These are phyloP conservation scores for Meira nashicola DNA, from an alignment of 1,284 basidiomycete genomes.

Conservation along the genomic window DNA sequence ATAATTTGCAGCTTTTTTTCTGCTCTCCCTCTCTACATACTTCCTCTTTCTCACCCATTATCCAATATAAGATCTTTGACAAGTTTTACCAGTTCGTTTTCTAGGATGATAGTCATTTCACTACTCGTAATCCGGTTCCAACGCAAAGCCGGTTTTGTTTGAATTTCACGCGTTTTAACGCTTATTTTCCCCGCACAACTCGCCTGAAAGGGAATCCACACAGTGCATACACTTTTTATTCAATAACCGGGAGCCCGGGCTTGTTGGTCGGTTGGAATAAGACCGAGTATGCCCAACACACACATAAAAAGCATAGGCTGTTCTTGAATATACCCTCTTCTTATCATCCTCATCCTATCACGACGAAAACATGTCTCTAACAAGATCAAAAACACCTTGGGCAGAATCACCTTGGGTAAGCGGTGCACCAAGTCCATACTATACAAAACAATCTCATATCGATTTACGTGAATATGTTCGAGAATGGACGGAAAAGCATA, in stretches of 20 bases:
- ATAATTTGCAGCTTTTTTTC: no score
- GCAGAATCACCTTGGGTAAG: conserved; percentile 10
- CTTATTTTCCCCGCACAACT: no score
- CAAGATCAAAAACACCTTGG: conserved; percentile 7
- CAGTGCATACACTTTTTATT: background rate
- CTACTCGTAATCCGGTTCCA: no score
- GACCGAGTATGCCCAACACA: background rate
- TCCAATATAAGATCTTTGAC: no score
- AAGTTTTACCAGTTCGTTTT: no score
- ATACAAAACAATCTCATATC: conserved; percentile 9
- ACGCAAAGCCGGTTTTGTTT: no score
- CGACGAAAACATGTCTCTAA: conserved; percentile 6
- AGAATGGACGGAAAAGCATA: conserved; percentile 8
- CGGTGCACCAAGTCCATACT: conserved; percentile 10
- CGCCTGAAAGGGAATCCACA: no score
- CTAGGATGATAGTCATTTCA: no score
- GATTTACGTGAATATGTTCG: conserved; percentile 7
- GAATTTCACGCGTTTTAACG: no score
- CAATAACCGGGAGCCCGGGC: background rate
- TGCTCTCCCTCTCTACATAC: no score
- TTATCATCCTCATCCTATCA: background rate
- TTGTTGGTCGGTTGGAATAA: background rate
- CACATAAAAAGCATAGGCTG: background rate
- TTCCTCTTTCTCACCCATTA: no score
- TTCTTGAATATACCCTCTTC: background rate